These are phyloP conservation scores for Galerina marginata DNA, from an alignment of 768 basidiomycete species.

Conservation along the genomic window DNA sequence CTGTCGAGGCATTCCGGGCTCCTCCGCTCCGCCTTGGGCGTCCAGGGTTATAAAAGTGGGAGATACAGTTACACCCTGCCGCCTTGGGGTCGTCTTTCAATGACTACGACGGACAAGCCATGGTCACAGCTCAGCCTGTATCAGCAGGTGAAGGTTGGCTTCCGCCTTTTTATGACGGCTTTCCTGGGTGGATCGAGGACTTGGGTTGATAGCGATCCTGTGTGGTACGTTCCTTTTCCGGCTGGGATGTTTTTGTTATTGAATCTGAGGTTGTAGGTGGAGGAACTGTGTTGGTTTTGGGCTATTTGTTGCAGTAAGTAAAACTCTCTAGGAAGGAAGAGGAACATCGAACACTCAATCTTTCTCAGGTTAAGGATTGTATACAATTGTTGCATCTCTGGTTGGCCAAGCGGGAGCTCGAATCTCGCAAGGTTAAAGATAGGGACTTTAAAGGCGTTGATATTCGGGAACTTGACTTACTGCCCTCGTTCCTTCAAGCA, in stretches of 20 bases:
- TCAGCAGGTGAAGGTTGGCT: conserved; percentile 32
- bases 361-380: conserved; percentile 65
- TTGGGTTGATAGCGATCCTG: conserved; percentile 75
- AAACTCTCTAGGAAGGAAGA: background rate
- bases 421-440: conserved; percentile 70
- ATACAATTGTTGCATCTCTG: conserved; percentile 70
- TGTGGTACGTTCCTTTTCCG: conserved; percentile 54
- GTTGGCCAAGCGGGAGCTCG: conserved; percentile 73
- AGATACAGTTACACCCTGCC: conserved; percentile 18
- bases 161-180: conserved; percentile 48
- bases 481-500: conserved; percentile 35
- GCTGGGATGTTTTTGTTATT: background rate
- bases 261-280: conserved; percentile 45
- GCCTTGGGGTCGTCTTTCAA: conserved; percentile 22
- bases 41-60: conserved; percentile 12
- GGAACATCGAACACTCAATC: background rate
- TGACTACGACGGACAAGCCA: conserved; percentile 17
- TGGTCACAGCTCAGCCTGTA: conserved; percentile 26
- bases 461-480: conserved; percentile 65
- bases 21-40: conserved; percentile 45
- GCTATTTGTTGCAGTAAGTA: conserved; percentile 65
- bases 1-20: conserved; percentile 52
- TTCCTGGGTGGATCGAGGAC: conserved; percentile 60
- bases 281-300: conserved; percentile 73
- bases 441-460: conserved; percentile 80